phyloP scores from a whole-genome alignment of 2,329 filamentous ascomycete genomes.

The Endothia cerciana region DNA sequence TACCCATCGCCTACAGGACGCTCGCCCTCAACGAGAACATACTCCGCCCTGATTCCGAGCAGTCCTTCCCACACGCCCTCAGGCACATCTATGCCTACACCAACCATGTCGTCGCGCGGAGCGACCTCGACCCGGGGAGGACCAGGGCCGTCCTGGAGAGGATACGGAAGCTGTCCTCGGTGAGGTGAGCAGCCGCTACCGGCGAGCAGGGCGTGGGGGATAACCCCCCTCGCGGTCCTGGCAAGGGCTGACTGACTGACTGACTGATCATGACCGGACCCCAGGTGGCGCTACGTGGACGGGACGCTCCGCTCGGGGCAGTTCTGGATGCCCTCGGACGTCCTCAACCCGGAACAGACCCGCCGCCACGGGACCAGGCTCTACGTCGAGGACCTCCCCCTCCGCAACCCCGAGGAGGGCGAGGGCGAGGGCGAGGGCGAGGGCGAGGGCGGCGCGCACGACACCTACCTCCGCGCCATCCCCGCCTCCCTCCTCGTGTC shows the following conservation, averaged over 20 bases:
- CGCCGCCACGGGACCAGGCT: slow-evolving; percentile 39
- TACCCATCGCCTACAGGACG: slow-evolving; percentile 47
- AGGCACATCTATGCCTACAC: slow-evolving; percentile 44
- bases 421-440: slow-evolving; percentile 36
- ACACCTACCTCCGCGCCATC: slow-evolving; percentile 44
- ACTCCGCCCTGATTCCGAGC: slow-evolving; percentile 40
- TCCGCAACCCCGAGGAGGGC: slow-evolving; percentile 38
- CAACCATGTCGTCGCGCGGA: slow-evolving; percentile 45
- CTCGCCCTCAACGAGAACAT: slow-evolving; percentile 45
- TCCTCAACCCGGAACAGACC: slow-evolving; percentile 40
- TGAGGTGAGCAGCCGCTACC: slow-evolving; percentile 41
- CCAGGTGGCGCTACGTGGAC: slow-evolving; percentile 46
- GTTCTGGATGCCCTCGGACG: slow-evolving; percentile 45
- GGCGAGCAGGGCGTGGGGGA: not conserved
- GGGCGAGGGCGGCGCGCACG: slow-evolving; percentile 37
- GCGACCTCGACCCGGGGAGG: slow-evolving; percentile 44
- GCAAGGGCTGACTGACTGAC: not conserved
- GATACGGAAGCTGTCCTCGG: slow-evolving; percentile 42
- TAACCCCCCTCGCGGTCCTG: not conserved
- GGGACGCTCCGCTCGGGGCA: slow-evolving; percentile 35
- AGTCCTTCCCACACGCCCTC: slow-evolving; percentile 39
- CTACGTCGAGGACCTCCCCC: slow-evolving; percentile 46
- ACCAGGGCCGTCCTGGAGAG: slow-evolving; percentile 42
- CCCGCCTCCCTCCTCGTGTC: slow-evolving; percentile 45
- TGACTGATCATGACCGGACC: slow-evolving; percentile 10